These are phyloP conservation scores for Suillus lakei DNA, from an alignment of 768 basidiomycete species.

Conservation along the genomic window DNA sequence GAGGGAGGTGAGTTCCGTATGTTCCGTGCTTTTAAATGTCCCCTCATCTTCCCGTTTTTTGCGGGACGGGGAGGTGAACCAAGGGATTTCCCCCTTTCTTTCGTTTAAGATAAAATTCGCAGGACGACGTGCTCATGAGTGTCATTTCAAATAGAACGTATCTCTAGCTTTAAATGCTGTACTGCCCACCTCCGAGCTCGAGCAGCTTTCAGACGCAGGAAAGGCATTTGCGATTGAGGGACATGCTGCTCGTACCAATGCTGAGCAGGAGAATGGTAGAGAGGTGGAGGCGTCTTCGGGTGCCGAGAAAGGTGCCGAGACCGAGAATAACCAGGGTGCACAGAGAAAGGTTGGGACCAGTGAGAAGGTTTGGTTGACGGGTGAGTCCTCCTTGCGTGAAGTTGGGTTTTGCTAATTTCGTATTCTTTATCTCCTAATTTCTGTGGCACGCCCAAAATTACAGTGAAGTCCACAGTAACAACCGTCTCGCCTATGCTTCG, in stretches of 20 bases:
- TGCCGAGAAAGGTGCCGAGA: not conserved
- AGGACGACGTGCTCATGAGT: not conserved
- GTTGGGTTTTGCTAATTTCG: not conserved
- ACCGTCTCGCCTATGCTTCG: not conserved
- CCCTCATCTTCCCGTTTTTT: not conserved
- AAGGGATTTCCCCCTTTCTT: not conserved
- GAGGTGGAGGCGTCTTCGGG: not conserved
- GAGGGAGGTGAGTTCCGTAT: slow-evolving; percentile 1
- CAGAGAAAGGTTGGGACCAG: not conserved
- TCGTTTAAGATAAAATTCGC: not conserved
- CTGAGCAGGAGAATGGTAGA: not conserved
- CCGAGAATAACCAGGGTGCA: no score
- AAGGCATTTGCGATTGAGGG: slow-evolving; percentile 24
- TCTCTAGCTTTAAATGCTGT: slow-evolving; percentile 34
- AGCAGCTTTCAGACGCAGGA: slow-evolving; percentile 28
- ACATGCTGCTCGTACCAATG: not conserved
- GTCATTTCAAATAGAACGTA: slow-evolving; percentile 20
- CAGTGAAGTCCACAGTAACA: not conserved
- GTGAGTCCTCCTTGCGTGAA: not conserved
- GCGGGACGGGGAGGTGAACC: not conserved
- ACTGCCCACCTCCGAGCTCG: slow-evolving; percentile 21
- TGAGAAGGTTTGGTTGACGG: not conserved
- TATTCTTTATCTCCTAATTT: no score
- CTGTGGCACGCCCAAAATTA: no score
- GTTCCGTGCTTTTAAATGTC: not conserved